Evolutionary conservation across 768 basidiomycete genomes (phyloP).

Genomic region (Amanita phalloides): DNA sequence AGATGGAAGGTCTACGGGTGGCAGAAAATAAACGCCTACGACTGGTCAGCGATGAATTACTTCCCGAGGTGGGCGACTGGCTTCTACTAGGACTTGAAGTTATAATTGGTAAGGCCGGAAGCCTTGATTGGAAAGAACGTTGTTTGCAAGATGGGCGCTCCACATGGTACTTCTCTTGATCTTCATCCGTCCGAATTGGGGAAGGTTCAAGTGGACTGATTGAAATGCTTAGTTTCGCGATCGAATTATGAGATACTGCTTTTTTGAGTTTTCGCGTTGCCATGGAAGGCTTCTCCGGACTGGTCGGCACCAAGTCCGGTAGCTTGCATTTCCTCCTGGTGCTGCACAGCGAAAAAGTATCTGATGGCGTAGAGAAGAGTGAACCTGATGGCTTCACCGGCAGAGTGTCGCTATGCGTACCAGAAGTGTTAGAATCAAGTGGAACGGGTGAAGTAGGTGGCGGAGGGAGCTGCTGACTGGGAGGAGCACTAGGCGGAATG

Average conservation of each 20-base stretch:
- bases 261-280: conserved; percentile 36
- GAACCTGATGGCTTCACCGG: conserved; percentile 21
- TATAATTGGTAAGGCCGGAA: conserved; percentile 38
- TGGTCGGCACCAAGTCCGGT: background rate
- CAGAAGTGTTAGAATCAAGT: conserved; percentile 4
- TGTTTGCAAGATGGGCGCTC: conserved; percentile 36
- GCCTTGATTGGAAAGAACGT: conserved; percentile 48
- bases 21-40: conserved; percentile 60
- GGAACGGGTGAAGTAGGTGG: conserved; percentile 21
- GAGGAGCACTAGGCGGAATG: conserved; percentile 37
- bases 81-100: conserved; percentile 15
- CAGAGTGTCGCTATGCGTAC: conserved; percentile 7
- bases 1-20: conserved; percentile 44
- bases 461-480: conserved; percentile 34
- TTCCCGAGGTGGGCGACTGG: conserved; percentile 10
- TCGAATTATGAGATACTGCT: conserved; percentile 45
- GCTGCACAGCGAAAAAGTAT: conserved; percentile 19
- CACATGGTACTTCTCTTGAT: conserved; percentile 19
- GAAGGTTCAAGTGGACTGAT: conserved; percentile 10
- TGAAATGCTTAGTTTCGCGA: conserved; percentile 25
- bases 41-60: conserved; percentile 16
- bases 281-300: conserved; percentile 8
- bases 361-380: conserved; percentile 28
- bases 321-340: conserved; percentile 16
- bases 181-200: conserved; percentile 10